Percentiles rank a stretch among this genome's conserved stretches.
Evolutionary conservation across 257 asterid genomes (phyloP).

Genomic region (Rehmannia glutinosa): DNA sequence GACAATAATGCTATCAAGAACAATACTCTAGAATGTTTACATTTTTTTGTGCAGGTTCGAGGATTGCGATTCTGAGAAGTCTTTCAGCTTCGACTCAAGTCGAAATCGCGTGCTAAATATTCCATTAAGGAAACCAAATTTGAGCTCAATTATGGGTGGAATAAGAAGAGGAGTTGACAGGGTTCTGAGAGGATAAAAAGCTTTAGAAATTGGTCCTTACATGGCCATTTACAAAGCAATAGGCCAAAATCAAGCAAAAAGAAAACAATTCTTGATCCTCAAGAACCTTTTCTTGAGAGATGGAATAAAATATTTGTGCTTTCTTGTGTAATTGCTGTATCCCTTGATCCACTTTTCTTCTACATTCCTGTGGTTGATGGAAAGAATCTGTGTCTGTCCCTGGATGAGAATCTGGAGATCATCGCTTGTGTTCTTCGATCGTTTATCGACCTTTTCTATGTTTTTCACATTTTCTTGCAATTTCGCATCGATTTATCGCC

Average conservation of each 20-base stretch:
- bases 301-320: conserved; percentile 60
- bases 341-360: conserved; percentile 64
- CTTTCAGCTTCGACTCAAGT: neutral
- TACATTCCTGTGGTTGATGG: conserved; percentile 50
- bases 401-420: conserved; percentile 38
- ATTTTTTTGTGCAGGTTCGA: no score
- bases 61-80: conserved; percentile 32
- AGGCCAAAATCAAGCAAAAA: conserved; percentile 7
- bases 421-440: conserved; percentile 55
- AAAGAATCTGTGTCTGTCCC: conserved; percentile 32
- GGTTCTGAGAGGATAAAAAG: conserved; percentile 28
- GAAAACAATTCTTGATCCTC: conserved; percentile 49
- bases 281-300: conserved; percentile 39
- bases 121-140: conserved; percentile 20
- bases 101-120: conserved; percentile 4
- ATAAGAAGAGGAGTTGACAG: conserved; percentile 25
- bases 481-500: conserved; percentile 53
- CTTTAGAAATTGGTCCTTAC: conserved; percentile 24
- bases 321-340: conserved; percentile 42
- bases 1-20: neutral
- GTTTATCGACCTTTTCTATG: conserved; percentile 45
- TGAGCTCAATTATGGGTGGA: conserved; percentile 24
- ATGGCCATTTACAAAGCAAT: conserved; percentile 2
- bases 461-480: conserved; percentile 51
- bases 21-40: no score